Base-by-base conservation (phyloP, 2,329 filamentous ascomycete species). In the Leptodontidium sp. region DNA sequence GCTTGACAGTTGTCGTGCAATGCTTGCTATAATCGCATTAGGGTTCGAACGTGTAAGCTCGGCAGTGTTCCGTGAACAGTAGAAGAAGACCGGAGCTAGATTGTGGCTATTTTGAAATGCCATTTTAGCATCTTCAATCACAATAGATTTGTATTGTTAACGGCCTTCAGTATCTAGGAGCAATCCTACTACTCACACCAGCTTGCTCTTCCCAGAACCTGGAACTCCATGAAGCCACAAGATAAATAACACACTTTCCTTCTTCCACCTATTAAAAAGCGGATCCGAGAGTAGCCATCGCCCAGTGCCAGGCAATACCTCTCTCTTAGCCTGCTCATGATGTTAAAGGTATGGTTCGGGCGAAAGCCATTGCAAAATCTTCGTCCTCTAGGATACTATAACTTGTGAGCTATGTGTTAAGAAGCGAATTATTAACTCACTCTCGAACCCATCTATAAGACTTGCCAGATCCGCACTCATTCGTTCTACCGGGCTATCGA, bases 151-250 rank as follows among this genome's bases (percentile, higher is more conserved):
- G n/a, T 45, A 21, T 15, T 14, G 47, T 52, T 35, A 12, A 24
- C 49, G 17, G 50, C 7, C 5, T n/a, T 26, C 43, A 8, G 45
- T 21, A 21, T 9, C 15, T 35, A 47, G 43, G 14, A n/a, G 2
- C 26, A 35, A 14, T 17, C 9, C 38, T 58, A 12, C n/a, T 64
- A 70, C 57, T 69, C 50, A 49, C 38, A 76, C 68, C 29, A 79
- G 72, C 65, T 78, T 79, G 69, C 72, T 80, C 68, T 80, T 79
- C 2, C 78, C 75, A 63, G 74, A 78, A 26, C 78, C 78, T 24
- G 73, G 74, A 65, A 77, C 77, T 2, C 79, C 77, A 72, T 79
- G 75, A 8, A 80, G 74, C 78, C 76, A 80, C 35, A 80, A 67
- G 14, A 80, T 75, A 8, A 76, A 77, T 17, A 74, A 80, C n/a